Percentiles rank a stretch among this genome's conserved stretches.
Conservation (phyloP, 73 alveolate genomes). For the Paramecium pentaurelia region DNA sequence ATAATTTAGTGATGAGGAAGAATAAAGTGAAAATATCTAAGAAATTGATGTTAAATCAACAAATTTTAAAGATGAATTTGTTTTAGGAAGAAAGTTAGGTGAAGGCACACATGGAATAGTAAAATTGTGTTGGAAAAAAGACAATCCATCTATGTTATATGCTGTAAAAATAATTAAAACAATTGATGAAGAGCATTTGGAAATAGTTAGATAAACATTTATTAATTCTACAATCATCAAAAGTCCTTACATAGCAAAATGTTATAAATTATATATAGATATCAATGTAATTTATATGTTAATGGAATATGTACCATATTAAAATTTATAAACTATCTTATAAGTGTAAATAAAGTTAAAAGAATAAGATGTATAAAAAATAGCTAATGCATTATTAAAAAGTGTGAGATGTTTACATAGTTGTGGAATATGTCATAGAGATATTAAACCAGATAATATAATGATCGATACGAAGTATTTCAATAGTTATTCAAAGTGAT, state of each 20-base stretch:
- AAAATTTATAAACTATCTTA: background rate
- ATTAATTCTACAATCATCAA: background rate
- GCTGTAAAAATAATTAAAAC: conserved; percentile 26
- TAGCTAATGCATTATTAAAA: background rate
- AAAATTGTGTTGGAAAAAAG: conserved; percentile 11
- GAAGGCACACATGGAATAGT: conserved; percentile 28
- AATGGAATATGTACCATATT: conserved; percentile 1
- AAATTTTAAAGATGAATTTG: background rate
- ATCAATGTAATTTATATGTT: background rate
- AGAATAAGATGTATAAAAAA: background rate
- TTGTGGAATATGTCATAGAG: conserved; percentile 12
- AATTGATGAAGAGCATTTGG: background rate
- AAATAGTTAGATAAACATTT: background rate
- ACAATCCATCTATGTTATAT: background rate
- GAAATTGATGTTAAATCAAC: background rate
- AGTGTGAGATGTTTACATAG: background rate
- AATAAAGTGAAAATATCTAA: background rate
- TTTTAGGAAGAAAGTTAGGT: background rate
- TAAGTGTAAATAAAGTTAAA: background rate
- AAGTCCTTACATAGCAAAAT: conserved; percentile 24
- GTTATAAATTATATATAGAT: background rate
- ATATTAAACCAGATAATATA: conserved; percentile 36
- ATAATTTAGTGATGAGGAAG: background rate
- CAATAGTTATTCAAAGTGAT: background rate
- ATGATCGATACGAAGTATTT: background rate